phyloP scores from a whole-genome alignment of 495 filamentous ascomycete species.

The Apodospora peruviana region DNA sequence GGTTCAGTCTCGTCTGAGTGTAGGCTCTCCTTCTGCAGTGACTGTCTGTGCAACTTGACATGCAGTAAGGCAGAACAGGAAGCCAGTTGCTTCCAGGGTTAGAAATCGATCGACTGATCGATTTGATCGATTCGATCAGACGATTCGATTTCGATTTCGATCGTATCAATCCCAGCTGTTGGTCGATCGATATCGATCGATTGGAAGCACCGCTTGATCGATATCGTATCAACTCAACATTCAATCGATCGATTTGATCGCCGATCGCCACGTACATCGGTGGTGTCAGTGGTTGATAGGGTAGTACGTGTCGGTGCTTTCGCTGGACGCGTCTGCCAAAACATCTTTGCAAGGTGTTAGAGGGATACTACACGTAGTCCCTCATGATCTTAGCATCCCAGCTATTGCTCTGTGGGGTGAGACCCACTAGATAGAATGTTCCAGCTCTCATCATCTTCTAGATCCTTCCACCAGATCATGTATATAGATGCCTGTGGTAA shows the following conservation, averaged over 20 bases:
- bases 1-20: too few species aligned
- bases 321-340: neutral
- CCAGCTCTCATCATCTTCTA: neutral
- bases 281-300: neutral
- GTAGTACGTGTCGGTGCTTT: neutral
- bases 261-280: neutral
- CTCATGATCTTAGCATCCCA: neutral
- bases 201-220: neutral
- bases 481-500: neutral
- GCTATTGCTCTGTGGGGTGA: neutral
- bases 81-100: too few species aligned
- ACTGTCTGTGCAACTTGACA: too few species aligned
- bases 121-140: neutral
- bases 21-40: too few species aligned
- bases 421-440: neutral
- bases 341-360: neutral
- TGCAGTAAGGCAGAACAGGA: too few species aligned
- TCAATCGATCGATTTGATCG: neutral
- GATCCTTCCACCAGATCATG: neutral
- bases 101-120: neutral
- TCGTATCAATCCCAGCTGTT: neutral
- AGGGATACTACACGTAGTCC: neutral
- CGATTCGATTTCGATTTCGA: neutral
- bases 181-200: neutral
- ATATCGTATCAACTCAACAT: neutral